phyloP scores from a whole-genome alignment of 495 filamentous ascomycete species.

The Penicillium flavigenum region DNA sequence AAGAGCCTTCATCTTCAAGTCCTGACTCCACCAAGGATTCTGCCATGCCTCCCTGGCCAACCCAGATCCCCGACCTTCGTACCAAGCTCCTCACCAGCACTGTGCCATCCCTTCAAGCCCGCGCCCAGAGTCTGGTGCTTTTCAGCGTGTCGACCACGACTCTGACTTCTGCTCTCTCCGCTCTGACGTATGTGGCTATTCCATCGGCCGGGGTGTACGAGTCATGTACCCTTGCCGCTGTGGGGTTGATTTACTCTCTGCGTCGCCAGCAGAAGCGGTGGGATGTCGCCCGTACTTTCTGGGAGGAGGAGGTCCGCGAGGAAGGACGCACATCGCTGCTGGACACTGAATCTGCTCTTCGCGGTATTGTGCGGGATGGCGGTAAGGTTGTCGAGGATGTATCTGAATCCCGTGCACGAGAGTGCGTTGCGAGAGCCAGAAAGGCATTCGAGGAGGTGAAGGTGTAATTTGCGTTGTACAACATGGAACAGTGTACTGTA shows the following conservation, averaged over 20 bases:
- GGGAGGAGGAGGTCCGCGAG: constrained; percentile 76
- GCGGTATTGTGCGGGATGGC: constrained; percentile 53
- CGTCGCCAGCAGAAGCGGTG: constrained; percentile 75
- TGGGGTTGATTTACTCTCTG: constrained; percentile 73
- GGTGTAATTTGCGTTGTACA: constrained; percentile 11
- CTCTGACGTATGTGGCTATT: constrained; percentile 65
- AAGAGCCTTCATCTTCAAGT: constrained; percentile 15
- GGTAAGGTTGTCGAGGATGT: constrained; percentile 35
- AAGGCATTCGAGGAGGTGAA: constrained; percentile 53
- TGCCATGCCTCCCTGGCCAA: constrained; percentile 36
- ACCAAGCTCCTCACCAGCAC: constrained; percentile 56
- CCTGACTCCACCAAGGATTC: constrained; percentile 16
- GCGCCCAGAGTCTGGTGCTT: constrained; percentile 75
- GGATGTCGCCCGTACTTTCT: constrained; percentile 67
- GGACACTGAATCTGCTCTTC: constrained; percentile 64
- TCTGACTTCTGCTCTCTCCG: constrained; percentile 61
- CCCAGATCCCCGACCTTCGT: constrained; percentile 51
- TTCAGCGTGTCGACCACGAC: constrained; percentile 68
- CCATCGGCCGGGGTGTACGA: constrained; percentile 63
- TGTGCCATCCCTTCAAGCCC: constrained; percentile 72
- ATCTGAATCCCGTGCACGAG: constrained; percentile 48
- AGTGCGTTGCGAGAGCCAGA: constrained; percentile 52
- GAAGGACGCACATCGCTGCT: constrained; percentile 72
- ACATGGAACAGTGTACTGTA: constrained; percentile 15
- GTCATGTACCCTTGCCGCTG: constrained; percentile 72